Base-by-base conservation (phyloP, 305 asterid genomes). In the Fraxinus dipetala region DNA sequence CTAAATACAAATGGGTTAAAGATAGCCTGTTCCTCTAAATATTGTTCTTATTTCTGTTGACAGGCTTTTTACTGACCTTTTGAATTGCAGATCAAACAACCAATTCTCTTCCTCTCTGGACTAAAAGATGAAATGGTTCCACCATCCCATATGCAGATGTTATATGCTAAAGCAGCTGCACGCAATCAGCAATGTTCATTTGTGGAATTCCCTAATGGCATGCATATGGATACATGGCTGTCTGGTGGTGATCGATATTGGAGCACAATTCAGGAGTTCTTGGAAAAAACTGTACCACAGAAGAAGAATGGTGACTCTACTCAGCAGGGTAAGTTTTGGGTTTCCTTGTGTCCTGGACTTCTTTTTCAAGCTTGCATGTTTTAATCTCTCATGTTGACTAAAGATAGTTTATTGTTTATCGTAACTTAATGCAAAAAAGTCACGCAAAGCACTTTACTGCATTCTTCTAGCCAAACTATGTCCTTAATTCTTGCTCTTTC, bases 161-260 rank as follows among this genome's bases (percentile, higher is more conserved):
- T 94, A 81, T 96, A 93, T 81, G 99, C 98, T 83, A 94, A 93
- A 89, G 98, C 98, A 78, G 98, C 99, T 85, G 90, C 97, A 34
- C 95, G 78, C 80, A 94, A 96, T 79, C 84, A 45, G 32, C 92
- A 83, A 30, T 96, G 98, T 86, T 51, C 79, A 76, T 94, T 94
- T 81, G 97, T 91, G 80, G 97, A 90, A 72, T 96, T 96, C 83
- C 95, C 97, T 36, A 89, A 86, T 0, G 99, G 99, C 82, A 96
- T 93, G 99, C 98, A 96, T 85, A 96, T 96, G 99, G 95, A 96
- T 88, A 96, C 98, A 63, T 94, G 98, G 98, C 84, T 90, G 85
- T 85, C 95, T 54, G 98, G 99, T 80, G 99, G 99, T 81, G 98
- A 94, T 83, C 92, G 75, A 26, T 96, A 96, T 83, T 96, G 99